These are phyloP conservation scores for Botrytis aclada DNA, from an alignment of 2,329 filamentous ascomycete species.

Conservation along the genomic window DNA sequence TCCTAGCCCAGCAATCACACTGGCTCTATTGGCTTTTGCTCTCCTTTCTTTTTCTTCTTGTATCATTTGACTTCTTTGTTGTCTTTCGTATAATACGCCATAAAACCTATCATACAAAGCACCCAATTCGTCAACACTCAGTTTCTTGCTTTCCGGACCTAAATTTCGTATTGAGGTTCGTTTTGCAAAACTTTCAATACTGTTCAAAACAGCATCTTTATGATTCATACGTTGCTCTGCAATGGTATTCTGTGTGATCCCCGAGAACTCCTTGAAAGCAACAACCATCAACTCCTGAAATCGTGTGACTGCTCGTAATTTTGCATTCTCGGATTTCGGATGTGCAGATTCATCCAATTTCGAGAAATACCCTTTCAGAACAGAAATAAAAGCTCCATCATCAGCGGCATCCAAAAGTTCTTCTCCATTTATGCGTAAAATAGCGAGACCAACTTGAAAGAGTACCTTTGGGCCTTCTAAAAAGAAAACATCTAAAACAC, in stretches of 20 bases:
- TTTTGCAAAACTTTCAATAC: constrained; percentile 96
- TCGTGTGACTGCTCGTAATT: constrained; percentile 86
- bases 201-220: constrained; percentile 89
- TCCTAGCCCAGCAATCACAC: constrained; percentile 41
- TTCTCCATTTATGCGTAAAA: constrained; percentile 93
- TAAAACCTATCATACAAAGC: constrained; percentile 95
- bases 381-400: constrained; percentile 94
- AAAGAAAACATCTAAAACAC: constrained; percentile 96
- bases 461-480: constrained; percentile 95
- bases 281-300: constrained; percentile 99
- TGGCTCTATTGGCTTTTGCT: constrained; percentile 59
- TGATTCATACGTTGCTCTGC: constrained; percentile 86
- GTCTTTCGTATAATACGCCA: constrained; percentile 82
- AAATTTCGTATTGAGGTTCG: constrained; percentile 94
- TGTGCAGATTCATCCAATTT: constrained; percentile 93
- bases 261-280: constrained; percentile 96
- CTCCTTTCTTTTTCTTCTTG: constrained; percentile 71
- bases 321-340: constrained; percentile 91
- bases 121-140: constrained; percentile 81
- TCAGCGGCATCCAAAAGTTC: constrained; percentile 90
- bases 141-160: constrained; percentile 89
- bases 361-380: constrained; percentile 92
- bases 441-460: constrained; percentile 96
- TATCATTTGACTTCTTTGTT: constrained; percentile 75
- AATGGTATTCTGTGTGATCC: constrained; percentile 90